These are phyloP conservation scores for Russula compacta DNA, from an alignment of 768 basidiomycete genomes.

Conservation along the genomic window DNA sequence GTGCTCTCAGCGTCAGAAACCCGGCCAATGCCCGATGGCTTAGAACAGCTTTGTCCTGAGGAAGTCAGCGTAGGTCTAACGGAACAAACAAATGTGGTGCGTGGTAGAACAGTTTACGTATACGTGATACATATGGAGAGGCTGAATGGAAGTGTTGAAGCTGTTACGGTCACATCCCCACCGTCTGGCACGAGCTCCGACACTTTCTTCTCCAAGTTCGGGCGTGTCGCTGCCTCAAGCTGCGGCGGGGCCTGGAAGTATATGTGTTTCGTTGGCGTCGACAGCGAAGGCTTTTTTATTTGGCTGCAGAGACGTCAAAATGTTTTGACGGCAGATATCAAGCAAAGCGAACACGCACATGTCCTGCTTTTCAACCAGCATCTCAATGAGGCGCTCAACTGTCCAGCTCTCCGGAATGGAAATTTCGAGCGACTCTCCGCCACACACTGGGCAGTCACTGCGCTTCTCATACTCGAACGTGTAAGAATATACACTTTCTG, in stretches of 20 bases:
- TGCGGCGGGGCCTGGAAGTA: slow-evolving; percentile 94
- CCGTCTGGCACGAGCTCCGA: slow-evolving; percentile 70
- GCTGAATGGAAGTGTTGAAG: slow-evolving; percentile 82
- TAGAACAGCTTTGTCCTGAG: no score
- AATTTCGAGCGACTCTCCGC: slow-evolving; percentile 77
- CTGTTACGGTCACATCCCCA: slow-evolving; percentile 80
- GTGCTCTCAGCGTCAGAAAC: no score
- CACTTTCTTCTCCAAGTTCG: slow-evolving; percentile 82
- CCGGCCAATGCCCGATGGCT: no score
- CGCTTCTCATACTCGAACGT: slow-evolving; percentile 95
- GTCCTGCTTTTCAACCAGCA: slow-evolving; percentile 78
- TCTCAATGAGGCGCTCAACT: slow-evolving; percentile 82
- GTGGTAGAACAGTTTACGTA: slow-evolving; percentile 24
- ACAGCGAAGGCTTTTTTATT: slow-evolving; percentile 92
- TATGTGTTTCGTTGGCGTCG: slow-evolving; percentile 63
- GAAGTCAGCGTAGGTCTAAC: neutral
- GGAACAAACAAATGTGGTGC: neutral
- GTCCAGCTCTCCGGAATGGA: slow-evolving; percentile 62
- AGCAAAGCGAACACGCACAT: slow-evolving; percentile 48
- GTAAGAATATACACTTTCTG: slow-evolving; percentile 92
- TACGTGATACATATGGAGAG: slow-evolving; percentile 60
- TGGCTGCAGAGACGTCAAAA: slow-evolving; percentile 45
- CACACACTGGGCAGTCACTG: slow-evolving; percentile 93
- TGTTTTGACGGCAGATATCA: neutral
- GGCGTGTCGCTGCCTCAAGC: slow-evolving; percentile 80